These are phyloP conservation scores for Penicillium pancosmium DNA, from an alignment of 495 filamentous ascomycete species.

Conservation along the genomic window DNA sequence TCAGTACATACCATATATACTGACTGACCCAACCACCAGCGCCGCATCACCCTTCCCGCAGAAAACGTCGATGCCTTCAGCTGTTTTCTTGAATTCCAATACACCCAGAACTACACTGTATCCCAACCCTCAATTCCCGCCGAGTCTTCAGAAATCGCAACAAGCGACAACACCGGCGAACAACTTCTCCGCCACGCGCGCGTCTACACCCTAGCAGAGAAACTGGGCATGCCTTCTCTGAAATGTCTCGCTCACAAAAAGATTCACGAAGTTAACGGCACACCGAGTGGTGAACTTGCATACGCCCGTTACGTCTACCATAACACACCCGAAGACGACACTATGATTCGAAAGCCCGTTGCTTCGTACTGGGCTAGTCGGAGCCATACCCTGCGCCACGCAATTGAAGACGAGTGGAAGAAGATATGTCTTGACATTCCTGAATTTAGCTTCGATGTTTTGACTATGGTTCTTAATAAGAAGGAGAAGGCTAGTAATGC, in stretches of 20 bases:
- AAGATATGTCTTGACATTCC: slow-evolving; percentile 85
- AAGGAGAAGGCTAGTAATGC: slow-evolving; percentile 56
- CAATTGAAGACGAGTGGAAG: slow-evolving; percentile 81
- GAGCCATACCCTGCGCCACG: slow-evolving; percentile 76
- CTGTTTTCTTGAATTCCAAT: slow-evolving; percentile 89
- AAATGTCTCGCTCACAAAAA: slow-evolving; percentile 80
- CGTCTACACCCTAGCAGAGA: slow-evolving; percentile 86
- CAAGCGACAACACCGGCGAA: slow-evolving; percentile 67
- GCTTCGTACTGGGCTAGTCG: slow-evolving; percentile 89
- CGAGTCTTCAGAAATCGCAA: neutral
- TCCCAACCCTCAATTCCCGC: slow-evolving; percentile 50
- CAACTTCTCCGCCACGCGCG: slow-evolving; percentile 84
- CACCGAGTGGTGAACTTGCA: slow-evolving; percentile 81
- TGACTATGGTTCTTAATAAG: slow-evolving; percentile 66
- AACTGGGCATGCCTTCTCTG: slow-evolving; percentile 70
- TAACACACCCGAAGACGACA: slow-evolving; percentile 69
- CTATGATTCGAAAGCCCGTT: slow-evolving; percentile 75
- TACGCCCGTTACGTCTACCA: slow-evolving; percentile 91
- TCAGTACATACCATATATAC: neutral
- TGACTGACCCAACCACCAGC: slow-evolving; percentile 35
- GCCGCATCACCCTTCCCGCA: slow-evolving; percentile 65
- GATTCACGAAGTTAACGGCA: slow-evolving; percentile 85
- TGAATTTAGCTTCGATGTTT: slow-evolving; percentile 89
- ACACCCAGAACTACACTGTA: slow-evolving; percentile 89
- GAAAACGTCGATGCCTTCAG: slow-evolving; percentile 81